Conservation (phyloP, 106 monocot species). For the Iris macrosiphon region DNA sequence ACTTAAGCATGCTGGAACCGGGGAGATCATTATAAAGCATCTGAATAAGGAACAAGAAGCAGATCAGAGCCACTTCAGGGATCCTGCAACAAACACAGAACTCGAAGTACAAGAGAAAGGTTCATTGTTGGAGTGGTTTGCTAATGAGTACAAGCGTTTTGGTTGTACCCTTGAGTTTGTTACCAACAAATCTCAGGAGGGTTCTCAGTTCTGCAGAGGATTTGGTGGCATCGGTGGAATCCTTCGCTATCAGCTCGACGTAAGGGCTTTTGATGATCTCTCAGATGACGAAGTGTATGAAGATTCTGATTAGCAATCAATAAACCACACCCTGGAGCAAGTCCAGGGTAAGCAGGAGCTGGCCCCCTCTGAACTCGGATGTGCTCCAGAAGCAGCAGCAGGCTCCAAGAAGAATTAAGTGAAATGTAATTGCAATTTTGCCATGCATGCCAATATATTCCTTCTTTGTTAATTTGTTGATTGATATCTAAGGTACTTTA, state of each 20-base stretch:
- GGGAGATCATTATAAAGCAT: conserved; percentile 11
- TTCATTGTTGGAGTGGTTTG: conserved; percentile 16
- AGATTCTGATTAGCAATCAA: conserved; percentile 31
- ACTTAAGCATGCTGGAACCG: conserved; percentile 1
- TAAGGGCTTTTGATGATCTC: conserved; percentile 12
- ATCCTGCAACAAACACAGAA: conserved; percentile 8
- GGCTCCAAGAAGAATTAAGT: too few relatives aligned
- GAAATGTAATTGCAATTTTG: too few relatives aligned
- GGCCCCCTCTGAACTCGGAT: conserved; percentile 2
- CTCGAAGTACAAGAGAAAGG: conserved; percentile 14
- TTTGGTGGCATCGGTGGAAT: conserved; percentile 19
- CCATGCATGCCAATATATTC: too few relatives aligned
- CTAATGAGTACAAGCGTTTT: conserved; percentile 16
- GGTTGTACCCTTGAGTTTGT: conserved; percentile 18
- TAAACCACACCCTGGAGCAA: conserved; percentile 12
- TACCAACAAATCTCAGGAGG: conserved; percentile 19
- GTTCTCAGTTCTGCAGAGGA: conserved; percentile 15
- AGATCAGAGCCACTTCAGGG: conserved; percentile 11
- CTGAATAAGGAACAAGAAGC: conserved; percentile 12
- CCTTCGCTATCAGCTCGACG: conserved; percentile 18
- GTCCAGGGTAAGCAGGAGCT: conserved; percentile 2
- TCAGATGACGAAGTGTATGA: conserved; percentile 11
- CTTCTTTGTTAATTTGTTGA: too few relatives aligned
- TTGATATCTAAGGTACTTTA: too few relatives aligned
- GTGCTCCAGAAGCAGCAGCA: not conserved